Conservation (phyloP, 306 rosid genomes). For the Prunus mongolica region DNA sequence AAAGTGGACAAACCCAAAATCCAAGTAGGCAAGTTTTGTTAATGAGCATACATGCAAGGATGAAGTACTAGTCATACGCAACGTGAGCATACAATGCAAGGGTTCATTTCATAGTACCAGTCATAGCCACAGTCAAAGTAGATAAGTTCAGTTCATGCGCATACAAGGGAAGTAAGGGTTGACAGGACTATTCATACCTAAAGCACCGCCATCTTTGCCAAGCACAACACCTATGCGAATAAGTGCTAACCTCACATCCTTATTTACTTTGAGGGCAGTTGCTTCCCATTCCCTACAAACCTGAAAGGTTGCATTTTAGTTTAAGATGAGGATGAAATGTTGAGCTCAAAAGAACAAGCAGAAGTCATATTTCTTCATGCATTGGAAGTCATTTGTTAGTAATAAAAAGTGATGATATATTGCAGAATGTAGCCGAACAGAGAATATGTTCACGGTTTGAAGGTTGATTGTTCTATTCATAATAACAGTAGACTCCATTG, state of each 20-base stretch:
- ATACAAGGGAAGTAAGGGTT: too few species aligned
- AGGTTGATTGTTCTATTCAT: slow-evolving; percentile 2
- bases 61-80: neutral
- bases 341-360: neutral
- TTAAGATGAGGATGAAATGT: neutral
- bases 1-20: neutral
- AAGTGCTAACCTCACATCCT: slow-evolving; percentile 71
- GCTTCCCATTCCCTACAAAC: slow-evolving; percentile 98
- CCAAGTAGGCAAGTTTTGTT: neutral
- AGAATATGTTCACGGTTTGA: neutral
- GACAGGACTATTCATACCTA: slow-evolving; percentile 42
- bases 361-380: neutral
- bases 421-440: neutral
- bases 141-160: too few species aligned
- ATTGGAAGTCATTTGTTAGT: neutral
- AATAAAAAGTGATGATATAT: neutral
- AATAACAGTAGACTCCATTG: neutral
- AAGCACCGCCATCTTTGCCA: slow-evolving; percentile 98
- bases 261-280: slow-evolving; percentile 61
- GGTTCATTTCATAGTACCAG: neutral
- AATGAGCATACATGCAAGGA: neutral
- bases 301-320: slow-evolving; percentile 37
- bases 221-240: slow-evolving; percentile 98
- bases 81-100: neutral
- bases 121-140: too few species aligned